Evolutionary conservation across 495 filamentous ascomycete species (phyloP).

Genomic region (Aspergillus homomorphus): DNA sequence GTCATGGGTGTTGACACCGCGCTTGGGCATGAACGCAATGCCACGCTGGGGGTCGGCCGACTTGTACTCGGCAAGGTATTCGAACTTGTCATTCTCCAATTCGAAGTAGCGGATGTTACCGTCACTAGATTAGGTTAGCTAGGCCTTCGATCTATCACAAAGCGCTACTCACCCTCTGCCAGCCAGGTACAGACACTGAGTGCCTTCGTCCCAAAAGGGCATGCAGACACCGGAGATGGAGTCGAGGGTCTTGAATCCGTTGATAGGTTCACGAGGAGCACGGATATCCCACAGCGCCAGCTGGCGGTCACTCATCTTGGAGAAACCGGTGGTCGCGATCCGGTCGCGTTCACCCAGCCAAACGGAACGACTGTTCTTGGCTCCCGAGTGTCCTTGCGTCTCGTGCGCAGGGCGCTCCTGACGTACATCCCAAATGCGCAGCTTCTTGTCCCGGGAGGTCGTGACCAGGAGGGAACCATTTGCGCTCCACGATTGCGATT

Average conservation of each 20-base stretch:
- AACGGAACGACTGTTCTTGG: slow-evolving; percentile 92
- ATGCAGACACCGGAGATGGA: slow-evolving; percentile 97
- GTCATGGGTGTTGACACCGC: slow-evolving; percentile 92
- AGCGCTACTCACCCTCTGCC: slow-evolving; percentile 77
- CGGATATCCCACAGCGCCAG: slow-evolving; percentile 93
- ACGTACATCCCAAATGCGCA: slow-evolving; percentile 93
- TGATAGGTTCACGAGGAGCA: slow-evolving; percentile 73
- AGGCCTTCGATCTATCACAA: neutral
- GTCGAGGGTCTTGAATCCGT: slow-evolving; percentile 82
- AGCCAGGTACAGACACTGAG: slow-evolving; percentile 87
- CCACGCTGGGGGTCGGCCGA: slow-evolving; percentile 91
- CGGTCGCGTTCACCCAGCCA: slow-evolving; percentile 97
- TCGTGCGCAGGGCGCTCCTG: slow-evolving; percentile 87
- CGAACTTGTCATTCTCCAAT: slow-evolving; percentile 95
- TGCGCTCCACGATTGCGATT: slow-evolving; percentile 93
- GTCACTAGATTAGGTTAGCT: slow-evolving; percentile 56
- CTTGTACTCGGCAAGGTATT: slow-evolving; percentile 93
- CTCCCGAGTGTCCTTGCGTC: slow-evolving; percentile 79
- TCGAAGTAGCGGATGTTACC: slow-evolving; percentile 99
- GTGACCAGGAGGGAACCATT: slow-evolving; percentile 87
- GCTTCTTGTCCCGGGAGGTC: slow-evolving; percentile 96
- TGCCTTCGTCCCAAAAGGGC: slow-evolving; percentile 99
- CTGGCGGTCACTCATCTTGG: slow-evolving; percentile 95
- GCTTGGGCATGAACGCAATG: slow-evolving; percentile 91
- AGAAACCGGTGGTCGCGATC: slow-evolving; percentile 94